phyloP scores from a whole-genome alignment of 331 rosid species.

The Pyracantha coccinea region DNA sequence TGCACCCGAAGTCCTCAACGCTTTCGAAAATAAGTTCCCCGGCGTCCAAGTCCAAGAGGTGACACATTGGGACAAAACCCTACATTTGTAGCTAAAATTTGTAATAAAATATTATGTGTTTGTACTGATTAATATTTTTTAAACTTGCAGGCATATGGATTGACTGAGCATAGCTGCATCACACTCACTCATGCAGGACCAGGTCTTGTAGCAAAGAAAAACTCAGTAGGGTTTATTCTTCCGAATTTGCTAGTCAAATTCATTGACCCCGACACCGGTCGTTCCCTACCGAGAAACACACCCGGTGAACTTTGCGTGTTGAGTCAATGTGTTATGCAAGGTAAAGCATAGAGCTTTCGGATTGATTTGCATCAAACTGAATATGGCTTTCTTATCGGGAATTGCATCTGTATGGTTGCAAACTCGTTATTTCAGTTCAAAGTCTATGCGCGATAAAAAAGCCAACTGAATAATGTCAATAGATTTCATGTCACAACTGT shows the following conservation, averaged over 20 bases:
- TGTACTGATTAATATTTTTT: not conserved
- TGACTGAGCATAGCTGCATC: constrained; percentile 88
- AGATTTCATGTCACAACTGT: not conserved
- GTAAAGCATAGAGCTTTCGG: constrained; percentile 14
- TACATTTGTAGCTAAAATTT: not conserved
- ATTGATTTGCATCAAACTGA: not conserved
- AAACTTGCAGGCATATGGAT: constrained; percentile 53
- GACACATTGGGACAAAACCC: too few species aligned
- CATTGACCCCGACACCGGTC: constrained; percentile 68
- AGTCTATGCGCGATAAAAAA: too few species aligned
- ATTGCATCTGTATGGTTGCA: not conserved
- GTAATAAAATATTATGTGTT: not conserved
- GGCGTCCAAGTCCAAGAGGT: constrained; percentile 78
- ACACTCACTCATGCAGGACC: constrained; percentile 59
- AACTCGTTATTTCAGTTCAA: not conserved
- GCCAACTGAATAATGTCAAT: too few species aligned
- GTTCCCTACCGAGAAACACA: constrained; percentile 66
- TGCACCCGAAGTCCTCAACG: constrained; percentile 65
- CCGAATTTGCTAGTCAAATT: constrained; percentile 85
- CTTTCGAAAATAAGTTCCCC: constrained; percentile 77
- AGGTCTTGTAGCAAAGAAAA: constrained; percentile 35
- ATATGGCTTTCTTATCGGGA: not conserved
- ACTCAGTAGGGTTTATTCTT: constrained; percentile 75
- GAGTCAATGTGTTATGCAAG: constrained; percentile 91
- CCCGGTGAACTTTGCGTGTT: constrained; percentile 79